These are phyloP conservation scores for Verticillium tricorpus DNA, from an alignment of 2,329 filamentous ascomycete species.

Conservation along the genomic window DNA sequence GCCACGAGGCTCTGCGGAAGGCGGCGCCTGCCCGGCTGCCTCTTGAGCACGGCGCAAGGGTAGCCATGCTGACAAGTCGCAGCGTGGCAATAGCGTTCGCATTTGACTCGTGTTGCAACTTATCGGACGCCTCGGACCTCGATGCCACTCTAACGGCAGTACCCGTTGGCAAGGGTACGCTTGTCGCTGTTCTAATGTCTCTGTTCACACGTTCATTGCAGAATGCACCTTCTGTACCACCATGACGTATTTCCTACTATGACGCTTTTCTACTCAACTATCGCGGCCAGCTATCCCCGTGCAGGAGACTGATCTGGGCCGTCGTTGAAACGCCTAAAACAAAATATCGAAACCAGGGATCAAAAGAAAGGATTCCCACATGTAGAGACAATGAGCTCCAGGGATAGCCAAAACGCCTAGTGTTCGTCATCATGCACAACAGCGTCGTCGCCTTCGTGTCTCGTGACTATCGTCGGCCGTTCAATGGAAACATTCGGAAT, in stretches of 20 bases:
- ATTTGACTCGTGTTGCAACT: too few relatives aligned
- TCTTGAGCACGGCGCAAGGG: too few relatives aligned
- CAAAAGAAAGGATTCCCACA: not conserved
- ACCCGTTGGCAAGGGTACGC: too few relatives aligned
- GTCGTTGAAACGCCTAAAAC: not conserved
- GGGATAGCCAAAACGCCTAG: not conserved
- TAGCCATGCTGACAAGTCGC: too few relatives aligned
- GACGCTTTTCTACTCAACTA: not conserved
- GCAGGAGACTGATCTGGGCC: not conserved
- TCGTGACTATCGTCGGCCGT: not conserved
- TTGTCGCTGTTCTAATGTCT: too few relatives aligned
- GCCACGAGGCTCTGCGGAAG: too few relatives aligned
- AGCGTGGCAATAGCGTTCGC: too few relatives aligned
- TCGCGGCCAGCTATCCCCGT: not conserved
- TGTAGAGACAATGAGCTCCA: not conserved
- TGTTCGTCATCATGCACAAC: not conserved
- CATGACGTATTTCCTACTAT: not conserved
- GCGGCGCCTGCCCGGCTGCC: too few relatives aligned
- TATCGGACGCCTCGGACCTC: too few relatives aligned
- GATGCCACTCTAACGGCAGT: too few relatives aligned
- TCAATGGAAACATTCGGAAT: slow-evolving; percentile 18
- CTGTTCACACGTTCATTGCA: not conserved
- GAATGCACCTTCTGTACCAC: not conserved
- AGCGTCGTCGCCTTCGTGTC: not conserved
- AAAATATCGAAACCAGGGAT: not conserved